phyloP scores from a whole-genome alignment of 2,329 filamentous ascomycete genomes.

The Helotiales sp. region DNA sequence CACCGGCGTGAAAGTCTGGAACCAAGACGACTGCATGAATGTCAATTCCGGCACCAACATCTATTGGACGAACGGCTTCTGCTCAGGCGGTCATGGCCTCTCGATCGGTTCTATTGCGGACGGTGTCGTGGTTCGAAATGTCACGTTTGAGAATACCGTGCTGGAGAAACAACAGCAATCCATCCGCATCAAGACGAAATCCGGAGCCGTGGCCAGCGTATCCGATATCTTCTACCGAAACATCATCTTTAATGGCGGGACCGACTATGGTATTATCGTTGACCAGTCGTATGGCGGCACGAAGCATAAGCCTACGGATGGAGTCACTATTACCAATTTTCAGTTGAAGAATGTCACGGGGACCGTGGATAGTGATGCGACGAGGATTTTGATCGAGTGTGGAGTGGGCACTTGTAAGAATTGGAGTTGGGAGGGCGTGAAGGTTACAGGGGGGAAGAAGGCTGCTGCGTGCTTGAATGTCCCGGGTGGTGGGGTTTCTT shows the following conservation, averaged over 20 bases:
- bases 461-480: neutral
- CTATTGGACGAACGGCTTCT: neutral
- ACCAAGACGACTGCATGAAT: slow-evolving; percentile 55
- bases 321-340: slow-evolving; percentile 2
- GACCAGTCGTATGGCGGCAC: slow-evolving; percentile 6
- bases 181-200: neutral
- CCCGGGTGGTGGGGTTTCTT: neutral
- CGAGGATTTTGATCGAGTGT: neutral
- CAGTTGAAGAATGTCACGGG: neutral
- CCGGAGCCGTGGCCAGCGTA: neutral
- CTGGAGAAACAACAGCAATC: neutral
- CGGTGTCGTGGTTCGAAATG: neutral
- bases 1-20: slow-evolving; percentile 51
- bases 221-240: neutral
- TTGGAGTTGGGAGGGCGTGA: neutral
- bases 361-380: neutral
- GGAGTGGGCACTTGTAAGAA: neutral
- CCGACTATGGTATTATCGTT: slow-evolving; percentile 1
- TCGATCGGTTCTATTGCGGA: slow-evolving; percentile 1
- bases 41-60: slow-evolving; percentile 56
- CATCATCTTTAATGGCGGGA: neutral
- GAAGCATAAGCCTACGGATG: neutral
- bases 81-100: slow-evolving; percentile 2
- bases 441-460: slow-evolving; percentile 9
- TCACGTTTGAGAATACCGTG: neutral